These are phyloP conservation scores for Loxodes magnus DNA, from an alignment of 73 alveolate genomes.

Conservation along the genomic window DNA sequence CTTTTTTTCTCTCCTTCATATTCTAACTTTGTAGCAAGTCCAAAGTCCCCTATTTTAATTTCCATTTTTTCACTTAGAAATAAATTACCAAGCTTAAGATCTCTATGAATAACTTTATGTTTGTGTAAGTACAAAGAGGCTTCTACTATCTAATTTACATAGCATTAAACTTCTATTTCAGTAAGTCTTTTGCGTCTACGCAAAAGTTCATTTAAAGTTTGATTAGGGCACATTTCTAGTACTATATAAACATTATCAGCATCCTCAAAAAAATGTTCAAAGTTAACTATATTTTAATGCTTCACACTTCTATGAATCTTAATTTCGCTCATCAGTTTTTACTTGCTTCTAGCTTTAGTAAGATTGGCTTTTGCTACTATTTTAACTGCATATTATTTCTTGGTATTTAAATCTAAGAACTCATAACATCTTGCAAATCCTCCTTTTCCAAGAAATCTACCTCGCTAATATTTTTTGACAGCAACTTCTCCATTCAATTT, in stretches of 20 bases:
- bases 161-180: slow-evolving; percentile 37
- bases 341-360: slow-evolving; percentile 39
- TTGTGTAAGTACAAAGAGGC: slow-evolving; percentile 44
- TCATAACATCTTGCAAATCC: no score
- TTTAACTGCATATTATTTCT: slow-evolving; percentile 18
- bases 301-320: slow-evolving; percentile 58
- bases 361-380: slow-evolving; percentile 10
- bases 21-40: slow-evolving; percentile 64
- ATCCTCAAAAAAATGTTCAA: slow-evolving; percentile 64
- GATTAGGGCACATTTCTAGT: slow-evolving; percentile 59
- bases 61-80: slow-evolving; percentile 48
- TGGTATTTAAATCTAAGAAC: slow-evolving; percentile 27
- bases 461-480: no score
- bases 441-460: no score
- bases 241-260: slow-evolving; percentile 47
- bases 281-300: slow-evolving; percentile 54
- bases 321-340: slow-evolving; percentile 41
- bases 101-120: slow-evolving; percentile 56
- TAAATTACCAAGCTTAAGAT: slow-evolving; percentile 55
- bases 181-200: slow-evolving; percentile 29
- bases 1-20: slow-evolving; percentile 61
- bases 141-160: slow-evolving; percentile 25
- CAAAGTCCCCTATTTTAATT: slow-evolving; percentile 72
- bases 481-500: no score
- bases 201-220: slow-evolving; percentile 53